Percentiles rank a stretch among this genome's conserved stretches.
Evolutionary conservation across 2,329 filamentous ascomycete genomes (phyloP).

Genomic region (Calonectria pteridis): DNA sequence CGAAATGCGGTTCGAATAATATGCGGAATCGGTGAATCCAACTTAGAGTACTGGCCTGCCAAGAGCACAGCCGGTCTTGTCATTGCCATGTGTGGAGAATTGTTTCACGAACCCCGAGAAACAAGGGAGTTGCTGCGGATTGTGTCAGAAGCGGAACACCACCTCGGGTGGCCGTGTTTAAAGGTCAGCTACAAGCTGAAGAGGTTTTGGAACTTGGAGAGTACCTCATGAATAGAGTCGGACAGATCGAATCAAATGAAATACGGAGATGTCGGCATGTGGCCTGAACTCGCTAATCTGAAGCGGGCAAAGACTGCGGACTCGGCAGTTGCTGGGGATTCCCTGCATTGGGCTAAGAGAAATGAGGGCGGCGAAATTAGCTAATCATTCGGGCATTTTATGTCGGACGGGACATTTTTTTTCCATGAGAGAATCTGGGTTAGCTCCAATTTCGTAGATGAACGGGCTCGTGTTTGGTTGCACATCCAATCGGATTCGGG

Average conservation of each 20-base stretch:
- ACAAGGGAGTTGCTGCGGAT: neutral
- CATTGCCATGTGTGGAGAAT: constrained; percentile 9
- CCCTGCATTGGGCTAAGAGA: neutral
- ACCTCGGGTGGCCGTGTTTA: constrained; percentile 8
- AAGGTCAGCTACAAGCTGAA: constrained; percentile 6
- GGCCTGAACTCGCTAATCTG: neutral
- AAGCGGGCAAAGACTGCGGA: neutral
- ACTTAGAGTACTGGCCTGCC: neutral
- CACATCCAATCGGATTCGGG: neutral
- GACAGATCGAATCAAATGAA: neutral
- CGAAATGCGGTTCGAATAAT: neutral
- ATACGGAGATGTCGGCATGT: neutral
- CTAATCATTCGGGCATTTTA: neutral
- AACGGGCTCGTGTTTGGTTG: neutral
- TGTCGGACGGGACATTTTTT: neutral
- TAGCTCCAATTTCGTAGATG: neutral
- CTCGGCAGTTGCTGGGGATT: neutral
- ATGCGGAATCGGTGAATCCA: constrained; percentile 1
- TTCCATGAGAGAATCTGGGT: neutral
- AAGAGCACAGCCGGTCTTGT: neutral
- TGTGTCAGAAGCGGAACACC: neutral
- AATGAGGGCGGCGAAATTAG: neutral
- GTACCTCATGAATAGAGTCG: neutral
- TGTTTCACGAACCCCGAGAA: neutral
- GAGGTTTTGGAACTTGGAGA: neutral